Base-by-base conservation (phyloP, 2,329 filamentous ascomycete genomes). In the Diplodia seriata region DNA sequence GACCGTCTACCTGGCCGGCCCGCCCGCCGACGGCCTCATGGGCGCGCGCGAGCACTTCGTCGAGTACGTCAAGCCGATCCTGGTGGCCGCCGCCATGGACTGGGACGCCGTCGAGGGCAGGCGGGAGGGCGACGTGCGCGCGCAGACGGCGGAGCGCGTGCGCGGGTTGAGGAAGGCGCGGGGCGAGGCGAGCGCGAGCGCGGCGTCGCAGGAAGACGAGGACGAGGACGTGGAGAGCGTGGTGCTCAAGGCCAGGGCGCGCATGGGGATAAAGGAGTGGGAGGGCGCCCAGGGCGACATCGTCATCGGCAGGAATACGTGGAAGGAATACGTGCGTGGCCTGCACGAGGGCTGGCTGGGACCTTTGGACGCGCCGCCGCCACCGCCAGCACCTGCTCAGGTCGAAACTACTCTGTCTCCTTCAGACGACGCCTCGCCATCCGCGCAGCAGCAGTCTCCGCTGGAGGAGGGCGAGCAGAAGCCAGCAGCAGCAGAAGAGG, bases 341-440 rank as follows among this genome's bases (percentile, higher is more conserved):
- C 76, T 98, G 72, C 95, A 99, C 77, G 95, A 99, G 80, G 95
- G 95, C 67, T 99, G 95, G 94, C 82, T 99, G 29, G 94, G 95
- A 0, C 93, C 95, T 8, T 82, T 97, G 53, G 87, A 90, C 69
- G 80, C 88, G 67, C 90, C 91, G 26, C 70, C 91, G 26, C 70
- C 73, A 49, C 71, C 74, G 23, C 72, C 75, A 31, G 74, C 31
- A 3, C 31, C 76, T 33, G 43, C 67, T 29, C 66, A 75, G 2
- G 38, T 64, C 8, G 63, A 20, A 12, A n/a, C 43, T 8, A 33
- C 69, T 31, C 43, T 71, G 40, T 70, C 68, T 2, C 38, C 69
- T 26, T 29, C 68, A 3, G 77, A 80, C 70, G 78, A 80, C 54
- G 76, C 78, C 47, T 78, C 78, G 4, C 77, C 77, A 12, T 74